Conservation (phyloP, 805 yeast genomes). For the Hanseniaspora lachancei region DNA sequence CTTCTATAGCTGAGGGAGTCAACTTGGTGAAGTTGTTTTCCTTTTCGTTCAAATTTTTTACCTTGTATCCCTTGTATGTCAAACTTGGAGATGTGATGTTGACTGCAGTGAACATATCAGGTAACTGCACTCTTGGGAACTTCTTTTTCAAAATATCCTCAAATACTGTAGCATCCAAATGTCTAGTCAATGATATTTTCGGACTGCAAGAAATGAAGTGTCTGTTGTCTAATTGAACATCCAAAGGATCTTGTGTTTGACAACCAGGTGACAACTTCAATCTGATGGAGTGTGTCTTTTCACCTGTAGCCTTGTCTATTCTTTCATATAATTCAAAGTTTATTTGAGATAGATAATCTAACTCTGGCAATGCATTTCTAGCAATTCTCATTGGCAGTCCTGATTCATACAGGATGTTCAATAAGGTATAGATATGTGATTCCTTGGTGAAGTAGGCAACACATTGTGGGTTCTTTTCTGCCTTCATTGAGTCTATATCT, state of each 20-base stretch:
- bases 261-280: slow-evolving; percentile 94
- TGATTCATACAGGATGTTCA: slow-evolving; percentile 82
- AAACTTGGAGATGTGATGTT: slow-evolving; percentile 59
- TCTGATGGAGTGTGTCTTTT: slow-evolving; percentile 77
- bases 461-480: slow-evolving; percentile 67
- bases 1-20: slow-evolving; percentile 8
- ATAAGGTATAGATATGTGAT: slow-evolving; percentile 84
- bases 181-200: slow-evolving; percentile 76
- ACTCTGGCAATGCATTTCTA: slow-evolving; percentile 88
- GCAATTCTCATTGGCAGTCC: slow-evolving; percentile 91
- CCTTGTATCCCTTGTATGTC: slow-evolving; percentile 20
- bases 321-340: slow-evolving; percentile 85
- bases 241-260: slow-evolving; percentile 94
- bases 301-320: slow-evolving; percentile 46
- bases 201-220: slow-evolving; percentile 96
- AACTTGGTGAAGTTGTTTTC: not conserved
- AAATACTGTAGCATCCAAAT: slow-evolving; percentile 81
- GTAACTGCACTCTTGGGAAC: slow-evolving; percentile 76
- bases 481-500: slow-evolving; percentile 70
- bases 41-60: not conserved
- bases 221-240: slow-evolving; percentile 87
- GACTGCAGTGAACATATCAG: slow-evolving; percentile 82
- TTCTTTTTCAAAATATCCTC: slow-evolving; percentile 66
- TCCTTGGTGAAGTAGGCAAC: slow-evolving; percentile 92
- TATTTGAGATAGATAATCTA: slow-evolving; percentile 89